Percentiles rank a stretch among this genome's conserved stretches.
phyloP scores from a whole-genome alignment of 75 land plant genomes.

The Pseudotsuga menziesii region DNA sequence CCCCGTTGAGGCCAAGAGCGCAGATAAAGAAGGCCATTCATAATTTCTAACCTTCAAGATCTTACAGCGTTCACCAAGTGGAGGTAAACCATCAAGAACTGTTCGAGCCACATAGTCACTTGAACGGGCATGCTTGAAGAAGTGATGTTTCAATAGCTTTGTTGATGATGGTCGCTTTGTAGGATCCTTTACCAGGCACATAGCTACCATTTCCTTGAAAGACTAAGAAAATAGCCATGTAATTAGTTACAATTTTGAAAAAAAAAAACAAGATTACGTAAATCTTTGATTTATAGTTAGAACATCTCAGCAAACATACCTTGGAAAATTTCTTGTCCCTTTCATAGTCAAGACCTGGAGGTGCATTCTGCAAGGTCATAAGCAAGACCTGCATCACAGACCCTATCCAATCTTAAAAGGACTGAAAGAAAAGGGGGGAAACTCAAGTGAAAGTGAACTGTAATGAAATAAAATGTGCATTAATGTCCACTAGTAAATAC shows the following conservation, averaged over 20 bases:
- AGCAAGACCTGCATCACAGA: conserved; percentile 66
- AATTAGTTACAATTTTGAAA: neutral
- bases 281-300: neutral
- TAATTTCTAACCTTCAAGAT: conserved; percentile 56
- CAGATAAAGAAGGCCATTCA: neutral
- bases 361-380: conserved; percentile 98
- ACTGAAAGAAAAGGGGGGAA: neutral
- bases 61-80: conserved; percentile 76
- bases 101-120: conserved; percentile 70
- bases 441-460: neutral
- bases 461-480: too few relatives aligned
- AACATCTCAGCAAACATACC: conserved; percentile 33
- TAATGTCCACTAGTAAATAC: too few relatives aligned
- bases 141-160: conserved; percentile 82
- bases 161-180: conserved; percentile 81
- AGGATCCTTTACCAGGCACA: conserved; percentile 97
- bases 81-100: conserved; percentile 74
- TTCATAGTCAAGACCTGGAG: conserved; percentile 94
- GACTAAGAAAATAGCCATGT: conserved; percentile 37
- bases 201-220: conserved; percentile 96
- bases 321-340: conserved; percentile 86
- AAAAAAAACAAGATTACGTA: neutral
- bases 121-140: conserved; percentile 91
- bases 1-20: neutral
- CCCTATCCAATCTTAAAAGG: neutral